Evolutionary conservation across 1,139 yeast genomes (phyloP), one percentile per base, ranked within the genome.

Genomic region (Geotrichum restrictum): DNA sequence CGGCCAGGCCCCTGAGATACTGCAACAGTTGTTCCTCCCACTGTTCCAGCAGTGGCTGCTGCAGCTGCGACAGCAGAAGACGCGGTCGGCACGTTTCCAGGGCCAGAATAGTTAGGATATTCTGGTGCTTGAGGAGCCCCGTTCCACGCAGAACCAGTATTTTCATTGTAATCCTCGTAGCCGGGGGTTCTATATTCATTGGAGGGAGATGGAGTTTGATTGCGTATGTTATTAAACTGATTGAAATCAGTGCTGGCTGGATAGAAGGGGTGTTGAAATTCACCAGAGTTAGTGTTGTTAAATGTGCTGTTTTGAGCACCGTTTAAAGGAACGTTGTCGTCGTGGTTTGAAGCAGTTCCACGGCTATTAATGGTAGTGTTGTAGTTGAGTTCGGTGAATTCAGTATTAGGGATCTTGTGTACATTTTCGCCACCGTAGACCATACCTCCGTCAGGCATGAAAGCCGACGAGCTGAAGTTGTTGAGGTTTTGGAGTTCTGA

Each of bases 1-100:
- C 47, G 44, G n/a, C 44, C 43, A 31, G 51, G 41, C 16, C 54
- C 48, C 16, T 51, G 48, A 10, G 57, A 29, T 19, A 42, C 38
- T 3, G 43, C 47, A 31, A 27, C 45, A 14, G 56, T 44, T 11
- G 54, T 43, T 10, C 41, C 36, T 19, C 44, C 45, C 16, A 46
- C 33, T 7, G 41, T 72, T 53, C 14, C 71, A 57, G 37, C 72
- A 65, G 44, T 64, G 53, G 33, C 67, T 37, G 47, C 53, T 21
- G 39, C 52, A 33, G 42, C 51, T 33, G 37, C 50, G 37, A 36
- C 54, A 44, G 29, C 51, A 18, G 31, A 51, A 33, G 37, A 53
- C 43, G 19, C 32, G 19, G 16, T 42, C 37, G 39, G 16, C 27
- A 40, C n/a, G 38, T 47, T 27, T 41, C 38, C 32, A 31, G 52